Evolutionary conservation across 768 basidiomycete species (phyloP).

Genomic region (Termitomyces sp.): DNA sequence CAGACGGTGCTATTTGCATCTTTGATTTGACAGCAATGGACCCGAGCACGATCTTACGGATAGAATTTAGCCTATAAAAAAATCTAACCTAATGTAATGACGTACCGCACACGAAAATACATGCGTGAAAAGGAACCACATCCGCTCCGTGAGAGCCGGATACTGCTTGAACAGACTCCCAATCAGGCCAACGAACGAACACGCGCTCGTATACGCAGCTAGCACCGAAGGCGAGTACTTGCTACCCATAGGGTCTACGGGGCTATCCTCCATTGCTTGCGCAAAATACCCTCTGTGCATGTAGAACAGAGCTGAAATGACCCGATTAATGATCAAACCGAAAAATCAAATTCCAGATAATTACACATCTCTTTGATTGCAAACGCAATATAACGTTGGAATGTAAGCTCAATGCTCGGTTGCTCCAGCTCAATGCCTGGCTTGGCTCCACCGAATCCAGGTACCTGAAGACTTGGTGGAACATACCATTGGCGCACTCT

Average conservation of each 20-base stretch:
- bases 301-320: conserved; percentile 51
- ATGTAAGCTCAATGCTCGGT: conserved; percentile 50
- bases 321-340: not conserved
- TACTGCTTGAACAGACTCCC: conserved; percentile 62
- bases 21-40: conserved; percentile 60
- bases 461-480: conserved; percentile 58
- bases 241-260: conserved; percentile 61
- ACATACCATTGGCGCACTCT: conserved; percentile 60
- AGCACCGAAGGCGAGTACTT: conserved; percentile 64
- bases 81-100: conserved; percentile 1
- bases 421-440: conserved; percentile 33
- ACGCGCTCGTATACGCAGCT: conserved; percentile 65
- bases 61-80: conserved; percentile 1
- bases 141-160: conserved; percentile 58
- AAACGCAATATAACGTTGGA: conserved; percentile 63
- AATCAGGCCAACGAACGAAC: conserved; percentile 60
- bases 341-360: conserved; percentile 12
- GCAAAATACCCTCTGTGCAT: conserved; percentile 76
- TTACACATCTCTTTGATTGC: conserved; percentile 66
- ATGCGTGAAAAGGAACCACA: conserved; percentile 72
- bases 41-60: conserved; percentile 61
- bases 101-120: conserved; percentile 67
- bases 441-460: conserved; percentile 53
- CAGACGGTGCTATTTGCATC: conserved; percentile 61
- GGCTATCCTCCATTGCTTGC: conserved; percentile 57